A percentile compares a stretch with the other conserved stretches of the same genome.
Conservation (phyloP, 2,329 filamentous ascomycete species). For the Epichloe elymi region DNA sequence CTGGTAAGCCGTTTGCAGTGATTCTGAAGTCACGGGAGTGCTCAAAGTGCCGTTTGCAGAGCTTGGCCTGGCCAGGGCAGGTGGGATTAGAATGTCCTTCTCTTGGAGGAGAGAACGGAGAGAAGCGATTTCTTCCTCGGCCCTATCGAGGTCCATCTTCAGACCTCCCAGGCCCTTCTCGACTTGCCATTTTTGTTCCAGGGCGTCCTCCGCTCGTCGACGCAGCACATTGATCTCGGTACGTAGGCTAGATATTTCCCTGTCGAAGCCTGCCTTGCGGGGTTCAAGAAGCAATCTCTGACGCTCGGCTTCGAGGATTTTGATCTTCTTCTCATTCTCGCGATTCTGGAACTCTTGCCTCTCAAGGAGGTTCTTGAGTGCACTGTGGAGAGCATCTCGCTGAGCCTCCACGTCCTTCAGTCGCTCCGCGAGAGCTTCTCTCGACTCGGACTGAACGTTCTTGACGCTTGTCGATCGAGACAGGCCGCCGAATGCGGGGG, state of each 20-base stretch:
- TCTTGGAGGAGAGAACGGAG: slow-evolving; percentile 66
- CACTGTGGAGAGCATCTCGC: slow-evolving; percentile 79
- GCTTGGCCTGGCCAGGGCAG: slow-evolving; percentile 36
- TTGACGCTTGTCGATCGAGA: slow-evolving; percentile 49
- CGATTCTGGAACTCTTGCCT: slow-evolving; percentile 75
- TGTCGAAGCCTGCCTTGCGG: slow-evolving; percentile 66
- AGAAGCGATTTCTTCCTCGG: slow-evolving; percentile 83
- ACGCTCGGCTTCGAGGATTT: slow-evolving; percentile 62
- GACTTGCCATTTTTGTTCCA: slow-evolving; percentile 92
- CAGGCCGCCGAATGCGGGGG: slow-evolving; percentile 28
- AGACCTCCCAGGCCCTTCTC: slow-evolving; percentile 79
- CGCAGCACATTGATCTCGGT: slow-evolving; percentile 76
- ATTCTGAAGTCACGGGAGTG: slow-evolving; percentile 50
- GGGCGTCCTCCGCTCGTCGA: slow-evolving; percentile 78
- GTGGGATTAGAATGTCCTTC: slow-evolving; percentile 66
- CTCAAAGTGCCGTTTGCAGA: slow-evolving; percentile 14
- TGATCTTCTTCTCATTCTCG: slow-evolving; percentile 71
- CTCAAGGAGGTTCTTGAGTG: slow-evolving; percentile 72
- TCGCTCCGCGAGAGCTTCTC: slow-evolving; percentile 61
- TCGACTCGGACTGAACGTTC: slow-evolving; percentile 38
- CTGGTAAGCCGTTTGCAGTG: slow-evolving; percentile 59
- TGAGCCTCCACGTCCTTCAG: slow-evolving; percentile 90
- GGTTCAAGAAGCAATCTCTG: slow-evolving; percentile 58
- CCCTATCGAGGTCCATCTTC: slow-evolving; percentile 93
- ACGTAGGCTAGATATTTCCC: slow-evolving; percentile 66